Conservation (phyloP, 352 stramenopile species). For the Phytophthora capsici region DNA sequence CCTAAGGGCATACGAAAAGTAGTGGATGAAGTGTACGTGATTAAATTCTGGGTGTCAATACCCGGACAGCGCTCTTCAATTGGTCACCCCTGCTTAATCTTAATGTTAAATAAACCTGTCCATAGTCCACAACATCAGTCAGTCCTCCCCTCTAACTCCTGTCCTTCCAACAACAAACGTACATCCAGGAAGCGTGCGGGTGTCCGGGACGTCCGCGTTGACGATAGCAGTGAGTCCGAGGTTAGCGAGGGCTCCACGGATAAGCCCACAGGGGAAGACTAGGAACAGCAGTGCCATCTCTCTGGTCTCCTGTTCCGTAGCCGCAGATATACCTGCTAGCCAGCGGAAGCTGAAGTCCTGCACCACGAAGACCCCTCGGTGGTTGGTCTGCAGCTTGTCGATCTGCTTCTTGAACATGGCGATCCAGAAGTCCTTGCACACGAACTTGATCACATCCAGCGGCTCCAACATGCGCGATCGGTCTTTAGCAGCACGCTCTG, state of each 20-base stretch:
- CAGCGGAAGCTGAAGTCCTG: slow-evolving; percentile 96
- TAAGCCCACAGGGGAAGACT: slow-evolving; percentile 95
- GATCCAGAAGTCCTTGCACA: slow-evolving; percentile 99
- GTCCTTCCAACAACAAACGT: slow-evolving; percentile 36
- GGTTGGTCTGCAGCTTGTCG: slow-evolving; percentile 98
- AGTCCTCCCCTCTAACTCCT: not conserved
- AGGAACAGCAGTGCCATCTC: slow-evolving; percentile 94
- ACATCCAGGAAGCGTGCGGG: slow-evolving; percentile 92
- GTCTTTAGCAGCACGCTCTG: slow-evolving; percentile 74
- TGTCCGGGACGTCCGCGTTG: slow-evolving; percentile 94
- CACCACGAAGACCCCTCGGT: slow-evolving; percentile 94
- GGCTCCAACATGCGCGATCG: slow-evolving; percentile 85
- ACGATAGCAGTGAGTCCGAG: slow-evolving; percentile 95
- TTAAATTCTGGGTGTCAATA: slow-evolving; percentile 11
- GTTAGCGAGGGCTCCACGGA: slow-evolving; percentile 95
- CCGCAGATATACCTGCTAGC: slow-evolving; percentile 85
- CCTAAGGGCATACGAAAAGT: slow-evolving; percentile 13
- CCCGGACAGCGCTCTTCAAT: slow-evolving; percentile 12
- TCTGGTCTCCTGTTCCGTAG: slow-evolving; percentile 81
- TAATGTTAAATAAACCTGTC: slow-evolving; percentile 93
- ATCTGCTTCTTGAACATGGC: slow-evolving; percentile 98
- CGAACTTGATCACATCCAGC: slow-evolving; percentile 97
- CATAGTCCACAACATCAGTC: slow-evolving; percentile 8
- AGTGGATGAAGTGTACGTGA: slow-evolving; percentile 14
- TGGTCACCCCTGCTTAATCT: slow-evolving; percentile 77